A percentile compares a stretch with the other conserved stretches of the same genome.
These are phyloP conservation scores for Clarireedia monteithiana DNA, from an alignment of 2,329 filamentous ascomycete species.

Conservation along the genomic window DNA sequence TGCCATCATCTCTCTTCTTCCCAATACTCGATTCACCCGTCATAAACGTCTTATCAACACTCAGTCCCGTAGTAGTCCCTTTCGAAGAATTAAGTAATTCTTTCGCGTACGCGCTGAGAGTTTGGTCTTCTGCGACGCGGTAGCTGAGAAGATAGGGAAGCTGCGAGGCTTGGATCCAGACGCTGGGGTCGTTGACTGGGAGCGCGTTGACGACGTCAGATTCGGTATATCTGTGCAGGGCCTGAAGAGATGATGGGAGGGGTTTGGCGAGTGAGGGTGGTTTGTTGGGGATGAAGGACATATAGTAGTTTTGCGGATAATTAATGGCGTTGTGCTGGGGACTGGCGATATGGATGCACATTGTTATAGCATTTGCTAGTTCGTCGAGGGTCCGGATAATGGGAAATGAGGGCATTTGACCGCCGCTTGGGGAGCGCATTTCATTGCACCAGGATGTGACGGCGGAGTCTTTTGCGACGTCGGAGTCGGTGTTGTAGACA, in stretches of 20 bases:
- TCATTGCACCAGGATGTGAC: constrained; percentile 36
- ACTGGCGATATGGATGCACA: constrained; percentile 45
- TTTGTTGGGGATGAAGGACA: constrained; percentile 39
- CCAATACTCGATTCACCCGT: too few relatives aligned
- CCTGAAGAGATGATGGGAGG: constrained; percentile 24
- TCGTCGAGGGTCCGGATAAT: constrained; percentile 34
- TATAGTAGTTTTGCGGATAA: constrained; percentile 44
- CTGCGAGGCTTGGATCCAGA: constrained; percentile 40
- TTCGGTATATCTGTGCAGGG: constrained; percentile 4
- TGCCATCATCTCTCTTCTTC: background rate
- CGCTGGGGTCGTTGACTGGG: constrained; percentile 34
- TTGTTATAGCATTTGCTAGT: constrained; percentile 39
- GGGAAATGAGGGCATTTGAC: constrained; percentile 36
- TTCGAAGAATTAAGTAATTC: background rate
- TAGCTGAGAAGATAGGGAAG: constrained; percentile 40
- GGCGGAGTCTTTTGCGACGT: constrained; percentile 27
- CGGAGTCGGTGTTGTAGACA: constrained; percentile 28
- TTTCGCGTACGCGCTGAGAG: constrained; percentile 20
- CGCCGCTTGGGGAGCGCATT: constrained; percentile 31
- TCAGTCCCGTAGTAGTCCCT: too few relatives aligned
- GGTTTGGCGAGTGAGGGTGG: constrained; percentile 33
- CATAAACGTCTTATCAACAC: too few relatives aligned
- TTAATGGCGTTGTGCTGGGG: constrained; percentile 44
- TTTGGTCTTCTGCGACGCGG: constrained; percentile 34
- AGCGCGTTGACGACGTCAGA: constrained; percentile 26